These are phyloP conservation scores for Pythium insidiosum DNA, from an alignment of 352 stramenopile genomes.

Conservation along the genomic window DNA sequence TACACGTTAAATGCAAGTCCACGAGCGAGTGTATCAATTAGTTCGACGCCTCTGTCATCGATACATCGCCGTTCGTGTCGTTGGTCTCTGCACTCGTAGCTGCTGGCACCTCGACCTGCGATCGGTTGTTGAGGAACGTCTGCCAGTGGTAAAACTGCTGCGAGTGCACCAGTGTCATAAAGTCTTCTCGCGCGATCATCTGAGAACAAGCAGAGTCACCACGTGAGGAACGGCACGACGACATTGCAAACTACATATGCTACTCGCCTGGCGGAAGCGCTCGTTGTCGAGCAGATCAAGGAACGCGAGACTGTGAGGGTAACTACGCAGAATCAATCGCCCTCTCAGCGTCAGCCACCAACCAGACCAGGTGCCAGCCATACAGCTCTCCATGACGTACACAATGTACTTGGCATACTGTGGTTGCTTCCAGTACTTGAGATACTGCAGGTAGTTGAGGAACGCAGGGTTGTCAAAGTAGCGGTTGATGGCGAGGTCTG, in stretches of 20 bases:
- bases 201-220: too few species aligned
- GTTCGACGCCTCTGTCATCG: too few species aligned
- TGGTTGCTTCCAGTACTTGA: constrained; percentile 90
- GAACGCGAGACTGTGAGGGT: constrained; percentile 83
- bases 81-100: constrained; percentile 4
- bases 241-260: too few species aligned
- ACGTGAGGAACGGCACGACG: too few species aligned
- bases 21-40: too few species aligned
- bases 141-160: constrained; percentile 90
- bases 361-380: neutral
- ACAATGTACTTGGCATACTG: constrained; percentile 90
- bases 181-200: constrained; percentile 83
- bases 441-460: constrained; percentile 87
- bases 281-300: constrained; percentile 86
- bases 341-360: too few species aligned
- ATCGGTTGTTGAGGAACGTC: constrained; percentile 79
- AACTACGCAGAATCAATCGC: constrained; percentile 21
- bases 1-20: too few species aligned
- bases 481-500: constrained; percentile 85
- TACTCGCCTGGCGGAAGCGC: constrained; percentile 59
- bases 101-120: constrained; percentile 24
- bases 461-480: constrained; percentile 90
- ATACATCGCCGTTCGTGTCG: too few species aligned
- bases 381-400: constrained; percentile 20
- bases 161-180: constrained; percentile 80